Evolutionary conservation across 1,284 basidiomycete species (phyloP).

Genomic region (Ganoderma multipileum): DNA sequence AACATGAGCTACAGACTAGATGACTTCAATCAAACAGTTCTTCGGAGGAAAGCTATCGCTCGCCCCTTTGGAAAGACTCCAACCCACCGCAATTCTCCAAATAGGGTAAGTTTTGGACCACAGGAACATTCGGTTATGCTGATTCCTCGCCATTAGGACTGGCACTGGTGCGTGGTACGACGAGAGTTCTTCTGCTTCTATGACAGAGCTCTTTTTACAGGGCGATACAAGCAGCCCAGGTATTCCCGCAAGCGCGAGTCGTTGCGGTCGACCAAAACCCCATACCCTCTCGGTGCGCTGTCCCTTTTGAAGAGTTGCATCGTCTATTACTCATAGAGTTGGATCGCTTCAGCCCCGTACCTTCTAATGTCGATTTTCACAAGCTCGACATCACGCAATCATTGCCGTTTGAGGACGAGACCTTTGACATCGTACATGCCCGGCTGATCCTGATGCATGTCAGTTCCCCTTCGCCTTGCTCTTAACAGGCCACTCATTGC

Average conservation of each 20-base stretch:
- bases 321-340: not conserved
- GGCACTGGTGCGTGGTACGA: conserved; percentile 1
- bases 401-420: conserved; percentile 3
- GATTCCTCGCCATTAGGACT: not conserved
- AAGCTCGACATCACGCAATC: not conserved
- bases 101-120: not conserved
- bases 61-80: not conserved
- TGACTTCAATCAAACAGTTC: not conserved
- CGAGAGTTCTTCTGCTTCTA: not conserved
- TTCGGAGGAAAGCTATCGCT: not conserved
- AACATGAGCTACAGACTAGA: not conserved
- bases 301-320: not conserved
- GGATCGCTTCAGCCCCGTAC: not conserved
- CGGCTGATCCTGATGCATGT: conserved; percentile 5
- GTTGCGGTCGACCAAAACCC: conserved; percentile 5
- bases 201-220: not conserved
- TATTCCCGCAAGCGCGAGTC: not conserved
- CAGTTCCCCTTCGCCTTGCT: not conserved
- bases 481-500: not conserved
- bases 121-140: not conserved
- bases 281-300: not conserved
- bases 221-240: conserved; percentile 1
- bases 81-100: not conserved
- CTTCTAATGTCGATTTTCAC: not conserved
- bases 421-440: conserved; percentile 2